phyloP scores from a whole-genome alignment of 805 yeast species.

The Yarrowia yakushimensis region DNA sequence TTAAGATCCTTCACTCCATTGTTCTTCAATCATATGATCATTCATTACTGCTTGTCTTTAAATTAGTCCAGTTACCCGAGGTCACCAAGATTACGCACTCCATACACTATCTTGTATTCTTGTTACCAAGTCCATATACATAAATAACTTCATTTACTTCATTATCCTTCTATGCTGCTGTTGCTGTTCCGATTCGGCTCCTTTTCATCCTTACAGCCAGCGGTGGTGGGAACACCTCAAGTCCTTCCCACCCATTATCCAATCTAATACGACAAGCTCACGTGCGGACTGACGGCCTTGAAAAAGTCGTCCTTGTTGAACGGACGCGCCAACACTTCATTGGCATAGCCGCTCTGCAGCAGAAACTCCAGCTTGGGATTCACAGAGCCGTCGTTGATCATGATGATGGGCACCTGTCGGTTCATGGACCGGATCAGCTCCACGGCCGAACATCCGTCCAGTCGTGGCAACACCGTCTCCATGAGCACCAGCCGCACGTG shows the following conservation, averaged over 20 bases:
- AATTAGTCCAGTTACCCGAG: not conserved
- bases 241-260: no score
- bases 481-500: conserved; percentile 52
- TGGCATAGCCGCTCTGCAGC: conserved; percentile 50
- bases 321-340: conserved; percentile 89
- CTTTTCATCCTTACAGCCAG: no score
- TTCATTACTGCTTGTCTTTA: not conserved
- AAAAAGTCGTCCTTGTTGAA: conserved; percentile 84
- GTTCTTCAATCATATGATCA: no score
- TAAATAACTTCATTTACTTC: conserved; percentile 13
- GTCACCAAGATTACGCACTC: no score
- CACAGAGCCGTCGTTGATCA: conserved; percentile 41
- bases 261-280: not conserved
- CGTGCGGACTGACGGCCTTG: conserved; percentile 48
- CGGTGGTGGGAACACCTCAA: no score
- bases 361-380: conserved; percentile 28
- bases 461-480: conserved; percentile 55
- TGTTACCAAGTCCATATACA: no score
- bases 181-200: not conserved
- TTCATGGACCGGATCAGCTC: conserved; percentile 83
- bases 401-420: conserved; percentile 71
- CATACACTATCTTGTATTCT: no score
- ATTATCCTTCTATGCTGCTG: conserved; percentile 11
- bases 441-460: conserved; percentile 77
- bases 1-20: no score